These are phyloP conservation scores for Fusarium mangiferae DNA, from an alignment of 2,329 filamentous ascomycete genomes.

Conservation along the genomic window DNA sequence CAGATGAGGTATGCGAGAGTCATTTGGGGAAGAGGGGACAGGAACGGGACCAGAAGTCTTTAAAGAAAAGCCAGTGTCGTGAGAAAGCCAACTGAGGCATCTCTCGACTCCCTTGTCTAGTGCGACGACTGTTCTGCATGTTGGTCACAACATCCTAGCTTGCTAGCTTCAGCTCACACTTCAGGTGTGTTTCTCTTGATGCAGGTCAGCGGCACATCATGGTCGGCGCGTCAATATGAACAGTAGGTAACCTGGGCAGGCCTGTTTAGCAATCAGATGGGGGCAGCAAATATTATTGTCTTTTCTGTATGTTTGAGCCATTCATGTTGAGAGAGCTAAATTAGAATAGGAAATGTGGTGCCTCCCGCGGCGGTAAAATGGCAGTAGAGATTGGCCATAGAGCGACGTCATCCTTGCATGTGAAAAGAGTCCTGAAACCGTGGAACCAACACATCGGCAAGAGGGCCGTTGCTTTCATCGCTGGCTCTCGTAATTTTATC, in stretches of 20 bases:
- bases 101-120: not conserved
- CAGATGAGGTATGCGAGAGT: not conserved
- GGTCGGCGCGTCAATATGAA: not conserved
- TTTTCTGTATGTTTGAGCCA: not conserved
- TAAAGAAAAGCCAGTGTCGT: not conserved
- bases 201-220: not conserved
- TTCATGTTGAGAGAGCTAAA: not conserved
- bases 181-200: not conserved
- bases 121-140: not conserved
- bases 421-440: not conserved
- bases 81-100: not conserved
- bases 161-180: not conserved
- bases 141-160: not conserved
- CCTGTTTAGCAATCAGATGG: not conserved
- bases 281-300: rapidly evolving
- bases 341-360: not conserved
- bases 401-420: not conserved
- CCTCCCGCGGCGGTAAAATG: not conserved
- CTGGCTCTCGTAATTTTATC: not conserved
- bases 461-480: not conserved
- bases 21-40: not conserved
- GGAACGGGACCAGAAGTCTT: not conserved
- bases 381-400: not conserved
- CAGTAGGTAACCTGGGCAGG: not conserved
- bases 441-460: not conserved